Base-by-base conservation (phyloP, 352 stramenopile genomes). In the Achlya hypogyna region DNA sequence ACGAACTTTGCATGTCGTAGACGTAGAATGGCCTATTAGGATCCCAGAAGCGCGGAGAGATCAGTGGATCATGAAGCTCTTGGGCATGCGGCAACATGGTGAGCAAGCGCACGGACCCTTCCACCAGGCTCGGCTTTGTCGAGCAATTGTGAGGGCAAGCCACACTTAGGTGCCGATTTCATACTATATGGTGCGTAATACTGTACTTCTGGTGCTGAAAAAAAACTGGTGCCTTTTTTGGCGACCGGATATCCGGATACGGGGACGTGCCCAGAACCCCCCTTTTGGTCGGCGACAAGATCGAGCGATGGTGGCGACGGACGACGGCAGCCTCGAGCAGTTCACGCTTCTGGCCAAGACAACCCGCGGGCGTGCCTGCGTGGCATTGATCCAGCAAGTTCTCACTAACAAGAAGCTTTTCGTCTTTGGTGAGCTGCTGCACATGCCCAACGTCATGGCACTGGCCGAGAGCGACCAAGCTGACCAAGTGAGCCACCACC, bases 271-370 rank as follows among this genome's bases (percentile, higher is more conserved):
- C n/a, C n/a, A n/a, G n/a, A n/a, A n/a, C n/a, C n/a, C n/a, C n/a
- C n/a, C n/a, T 18, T 45, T 45, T 45, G 38, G 34, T 14, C 34
- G 6, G 6, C n/a, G 38, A n/a, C 12, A 45, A 45, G 38, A 45
- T 45, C 38, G 38, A 45, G 62, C 20, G 43, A n/a, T 47, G 22
- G 63, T 12, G 53, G 64, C 59, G 35, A 63, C 47, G 18, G 16
- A 68, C 29, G 47, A 93, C 88, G 81, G 73, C 53, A 89, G 73
- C 70, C 77, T 97, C 31, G 91, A 97, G 82, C 90, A 97, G 75
- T 97, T 97, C 74, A 96, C 83, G 71, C 78, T 97, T 62, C 77
- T 97, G 54, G 91, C 90, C 16, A 96, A 97, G 77, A 93, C 93
- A 25, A 83, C 87, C 45, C 88, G 91, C 38, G 89, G 87, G 5